Base-by-base conservation (phyloP, 345 rosid species). In the Psidium guajava region DNA sequence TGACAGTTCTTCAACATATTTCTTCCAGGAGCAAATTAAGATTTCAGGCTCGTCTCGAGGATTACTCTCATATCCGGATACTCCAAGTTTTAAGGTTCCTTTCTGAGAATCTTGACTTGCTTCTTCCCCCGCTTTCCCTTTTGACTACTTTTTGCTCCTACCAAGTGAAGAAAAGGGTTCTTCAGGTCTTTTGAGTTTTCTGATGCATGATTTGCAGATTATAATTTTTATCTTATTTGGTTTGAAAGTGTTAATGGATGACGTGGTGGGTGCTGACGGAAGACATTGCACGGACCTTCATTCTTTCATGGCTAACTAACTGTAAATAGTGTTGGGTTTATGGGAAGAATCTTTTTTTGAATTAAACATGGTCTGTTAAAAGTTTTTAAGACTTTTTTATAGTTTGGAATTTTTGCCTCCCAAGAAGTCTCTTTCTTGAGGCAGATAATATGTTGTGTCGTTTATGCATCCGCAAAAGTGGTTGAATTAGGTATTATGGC, bases 21-120 rank as follows among this genome's bases (percentile, higher is more conserved):
- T 89, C 82, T 90, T 90, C 84, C 91, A 96, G 99, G 96, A 93
- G 83, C 91, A 92, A 87, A 90, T 93, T 87, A 94, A 91, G 85
- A 89, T 89, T 53, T 90, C 95, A 58, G 93, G 92, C 64, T 91
- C 88, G 54, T 85, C 94, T 84, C 93, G 91, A 84, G 86, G 64
- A 87, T 86, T 91, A 69, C 87, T 93, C 53, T 88, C 94, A 54
- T 87, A 86, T 59, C 54, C 86, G 32, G 94, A 91, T 84, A 57
- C 87, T 86, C 89, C 94, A 84, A 86, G 90, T 86, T 25, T 82
- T 54, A 89, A 89, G 96, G 98, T 95, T 88, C 87, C 56, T 85
- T 69, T 80, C 51, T 25, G 32, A 14, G 22, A 53, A 56, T 53
- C 69, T 53, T 58, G 11, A 77, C 28, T 83, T 54, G 75, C 36